Conservation (phyloP, 1,139 yeast genomes). For the Tardiomyces digboiensis region DNA sequence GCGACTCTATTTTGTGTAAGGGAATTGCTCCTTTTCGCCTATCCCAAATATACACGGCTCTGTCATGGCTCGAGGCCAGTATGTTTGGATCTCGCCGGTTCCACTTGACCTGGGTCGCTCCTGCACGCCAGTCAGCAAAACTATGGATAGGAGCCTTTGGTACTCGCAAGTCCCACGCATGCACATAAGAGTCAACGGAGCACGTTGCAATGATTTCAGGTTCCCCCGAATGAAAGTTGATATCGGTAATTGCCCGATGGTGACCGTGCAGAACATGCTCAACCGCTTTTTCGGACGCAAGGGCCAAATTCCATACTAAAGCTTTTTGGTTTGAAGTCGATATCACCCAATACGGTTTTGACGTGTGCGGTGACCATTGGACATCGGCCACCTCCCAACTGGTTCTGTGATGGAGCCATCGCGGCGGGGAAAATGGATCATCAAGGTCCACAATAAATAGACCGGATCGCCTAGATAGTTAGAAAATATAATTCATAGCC, state of each 20-base stretch:
- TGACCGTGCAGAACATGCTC: slow-evolving; percentile 85
- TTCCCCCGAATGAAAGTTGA: slow-evolving; percentile 79
- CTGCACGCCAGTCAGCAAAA: slow-evolving; percentile 92
- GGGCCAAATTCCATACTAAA: slow-evolving; percentile 79
- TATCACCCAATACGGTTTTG: slow-evolving; percentile 84
- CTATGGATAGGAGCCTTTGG: slow-evolving; percentile 62
- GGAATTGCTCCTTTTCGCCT: slow-evolving; percentile 75
- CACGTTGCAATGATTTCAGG: slow-evolving; percentile 93
- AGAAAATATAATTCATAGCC: background rate
- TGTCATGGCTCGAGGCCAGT: slow-evolving; percentile 81
- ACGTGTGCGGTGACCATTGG: slow-evolving; percentile 90
- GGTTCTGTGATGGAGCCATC: slow-evolving; percentile 87
- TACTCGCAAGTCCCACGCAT: slow-evolving; percentile 85
- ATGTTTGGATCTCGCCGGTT: slow-evolving; percentile 65
- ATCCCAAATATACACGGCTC: slow-evolving; percentile 80
- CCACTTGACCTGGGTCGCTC: slow-evolving; percentile 95
- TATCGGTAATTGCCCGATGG: slow-evolving; percentile 89
- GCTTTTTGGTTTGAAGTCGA: slow-evolving; percentile 96
- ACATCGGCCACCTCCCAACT: slow-evolving; percentile 99
- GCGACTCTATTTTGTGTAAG: slow-evolving; percentile 58
- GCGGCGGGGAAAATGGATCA: slow-evolving; percentile 90
- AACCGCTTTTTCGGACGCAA: slow-evolving; percentile 70
- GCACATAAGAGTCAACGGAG: slow-evolving; percentile 79
- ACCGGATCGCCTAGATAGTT: slow-evolving; percentile 53
- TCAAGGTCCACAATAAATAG: slow-evolving; percentile 84